A percentile compares a stretch with the other conserved stretches of the same genome.
Conservation (phyloP, 2,329 filamentous ascomycete species). For the Polychaeton citri region DNA sequence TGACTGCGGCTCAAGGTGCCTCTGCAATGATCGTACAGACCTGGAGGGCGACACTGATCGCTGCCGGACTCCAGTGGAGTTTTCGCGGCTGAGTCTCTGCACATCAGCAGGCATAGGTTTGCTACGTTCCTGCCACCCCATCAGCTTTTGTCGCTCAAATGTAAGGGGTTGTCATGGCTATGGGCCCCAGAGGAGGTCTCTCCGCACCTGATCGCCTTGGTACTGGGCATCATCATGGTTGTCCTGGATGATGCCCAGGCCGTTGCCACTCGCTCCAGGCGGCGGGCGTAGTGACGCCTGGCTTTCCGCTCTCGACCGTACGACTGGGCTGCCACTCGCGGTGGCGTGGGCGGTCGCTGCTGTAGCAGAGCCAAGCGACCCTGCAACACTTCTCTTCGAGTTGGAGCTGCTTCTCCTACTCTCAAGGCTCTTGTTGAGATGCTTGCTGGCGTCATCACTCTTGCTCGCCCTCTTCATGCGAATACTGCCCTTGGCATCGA, state of each 20-base stretch:
- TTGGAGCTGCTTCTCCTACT: conserved; percentile 78
- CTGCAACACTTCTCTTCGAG: conserved; percentile 59
- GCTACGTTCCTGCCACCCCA: background rate
- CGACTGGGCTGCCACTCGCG: conserved; percentile 18
- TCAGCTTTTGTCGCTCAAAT: conserved; percentile 2
- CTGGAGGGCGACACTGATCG: conserved; percentile 19
- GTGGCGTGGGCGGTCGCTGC: conserved; percentile 5
- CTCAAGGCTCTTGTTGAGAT: conserved; percentile 70
- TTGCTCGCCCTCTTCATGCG: conserved; percentile 31
- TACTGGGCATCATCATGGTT: conserved; percentile 13
- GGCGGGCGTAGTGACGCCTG: conserved; percentile 13
- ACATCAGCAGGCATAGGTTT: conserved; percentile 4
- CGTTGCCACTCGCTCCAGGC: conserved; percentile 1
- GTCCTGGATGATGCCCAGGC: conserved; percentile 11
- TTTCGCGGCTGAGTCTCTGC: conserved; percentile 1
- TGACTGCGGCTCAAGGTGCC: conserved; percentile 13
- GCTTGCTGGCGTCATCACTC: conserved; percentile 33
- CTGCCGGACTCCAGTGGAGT: conserved; percentile 1
- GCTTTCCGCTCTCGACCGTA: conserved; percentile 16
- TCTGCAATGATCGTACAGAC: conserved; percentile 17
- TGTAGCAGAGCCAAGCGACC: conserved; percentile 6
- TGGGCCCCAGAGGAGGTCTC: conserved; percentile 31
- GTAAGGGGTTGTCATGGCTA: conserved; percentile 10
- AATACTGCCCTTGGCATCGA: conserved; percentile 66
- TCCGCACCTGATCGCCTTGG: conserved; percentile 28